phyloP scores from a whole-genome alignment of 2,329 filamentous ascomycete species.

The Teratosphaeria viscida region DNA sequence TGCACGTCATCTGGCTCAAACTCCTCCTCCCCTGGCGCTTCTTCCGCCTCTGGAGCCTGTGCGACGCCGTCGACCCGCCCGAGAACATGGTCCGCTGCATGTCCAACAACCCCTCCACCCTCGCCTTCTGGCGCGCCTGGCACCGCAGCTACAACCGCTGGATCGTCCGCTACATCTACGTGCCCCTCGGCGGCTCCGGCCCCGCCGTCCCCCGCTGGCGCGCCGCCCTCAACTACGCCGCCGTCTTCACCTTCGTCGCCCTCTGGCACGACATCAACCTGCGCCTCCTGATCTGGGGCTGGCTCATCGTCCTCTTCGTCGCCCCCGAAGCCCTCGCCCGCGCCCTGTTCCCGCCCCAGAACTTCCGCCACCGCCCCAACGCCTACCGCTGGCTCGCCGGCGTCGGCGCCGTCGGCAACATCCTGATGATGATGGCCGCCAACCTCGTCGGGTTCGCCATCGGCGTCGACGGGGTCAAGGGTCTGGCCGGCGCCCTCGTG shows the following conservation, averaged over 20 bases:
- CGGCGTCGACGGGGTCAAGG: constrained; percentile 75
- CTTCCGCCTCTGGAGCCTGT: constrained; percentile 89
- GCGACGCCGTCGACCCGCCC: constrained; percentile 86
- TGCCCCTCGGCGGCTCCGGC: constrained; percentile 67
- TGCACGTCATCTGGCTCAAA: constrained; percentile 97
- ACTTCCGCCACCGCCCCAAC: constrained; percentile 60
- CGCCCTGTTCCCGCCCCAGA: constrained; percentile 60
- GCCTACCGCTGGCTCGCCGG: constrained; percentile 72
- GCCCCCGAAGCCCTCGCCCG: constrained; percentile 70
- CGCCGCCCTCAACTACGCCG: constrained; percentile 63
- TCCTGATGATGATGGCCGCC: constrained; percentile 90
- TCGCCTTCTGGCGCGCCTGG: constrained; percentile 93
- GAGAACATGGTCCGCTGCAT: constrained; percentile 99
- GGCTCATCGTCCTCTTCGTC: constrained; percentile 91
- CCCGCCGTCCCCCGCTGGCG: constrained; percentile 41
- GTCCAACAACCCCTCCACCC: constrained; percentile 82
- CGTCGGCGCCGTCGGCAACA: constrained; percentile 68
- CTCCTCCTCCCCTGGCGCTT: constrained; percentile 95
- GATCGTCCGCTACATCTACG: constrained; percentile 86
- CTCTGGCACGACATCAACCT: constrained; percentile 97
- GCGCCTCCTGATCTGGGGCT: constrained; percentile 85
- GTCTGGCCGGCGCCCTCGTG: constrained; percentile 64
- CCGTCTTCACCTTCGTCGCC: constrained; percentile 92
- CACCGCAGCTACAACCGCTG: constrained; percentile 92
- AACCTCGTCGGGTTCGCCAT: constrained; percentile 94